Conservation (phyloP, 2,329 filamentous ascomycete species). For the Periglandula ipomoeae region DNA sequence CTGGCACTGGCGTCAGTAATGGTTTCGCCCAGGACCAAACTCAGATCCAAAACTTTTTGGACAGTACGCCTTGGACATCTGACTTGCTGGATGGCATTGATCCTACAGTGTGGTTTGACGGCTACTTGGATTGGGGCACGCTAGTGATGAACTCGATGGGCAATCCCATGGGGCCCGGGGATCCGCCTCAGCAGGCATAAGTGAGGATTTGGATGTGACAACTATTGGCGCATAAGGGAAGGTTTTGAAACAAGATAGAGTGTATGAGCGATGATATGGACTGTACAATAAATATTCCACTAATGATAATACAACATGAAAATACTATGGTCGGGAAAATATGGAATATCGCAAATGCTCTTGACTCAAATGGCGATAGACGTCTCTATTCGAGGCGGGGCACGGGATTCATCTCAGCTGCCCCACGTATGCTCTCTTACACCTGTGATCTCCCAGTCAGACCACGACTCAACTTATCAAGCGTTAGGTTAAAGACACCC, state of each 20-base stretch:
- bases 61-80: slow-evolving; percentile 19
- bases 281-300: too few species aligned
- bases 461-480: too few species aligned
- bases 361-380: not conserved
- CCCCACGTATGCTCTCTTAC: not conserved
- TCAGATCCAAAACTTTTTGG: slow-evolving; percentile 17
- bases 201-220: not conserved
- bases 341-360: not conserved
- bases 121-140: slow-evolving; percentile 25
- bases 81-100: slow-evolving; percentile 25
- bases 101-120: slow-evolving; percentile 26
- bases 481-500: too few species aligned
- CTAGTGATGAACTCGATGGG: slow-evolving; percentile 23
- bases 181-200: slow-evolving; percentile 5
- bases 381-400: too few species aligned
- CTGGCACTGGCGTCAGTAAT: slow-evolving; percentile 6
- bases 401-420: too few species aligned
- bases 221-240: not conserved
- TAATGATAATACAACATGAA: too few species aligned
- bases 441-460: too few species aligned
- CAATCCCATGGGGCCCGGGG: slow-evolving; percentile 8
- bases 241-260: not conserved
- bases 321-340: too few species aligned
- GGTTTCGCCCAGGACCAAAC: slow-evolving; percentile 16
- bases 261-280: not conserved